Base-by-base conservation (phyloP, 2,329 filamentous ascomycete genomes). In the Verticillium nubilum region DNA sequence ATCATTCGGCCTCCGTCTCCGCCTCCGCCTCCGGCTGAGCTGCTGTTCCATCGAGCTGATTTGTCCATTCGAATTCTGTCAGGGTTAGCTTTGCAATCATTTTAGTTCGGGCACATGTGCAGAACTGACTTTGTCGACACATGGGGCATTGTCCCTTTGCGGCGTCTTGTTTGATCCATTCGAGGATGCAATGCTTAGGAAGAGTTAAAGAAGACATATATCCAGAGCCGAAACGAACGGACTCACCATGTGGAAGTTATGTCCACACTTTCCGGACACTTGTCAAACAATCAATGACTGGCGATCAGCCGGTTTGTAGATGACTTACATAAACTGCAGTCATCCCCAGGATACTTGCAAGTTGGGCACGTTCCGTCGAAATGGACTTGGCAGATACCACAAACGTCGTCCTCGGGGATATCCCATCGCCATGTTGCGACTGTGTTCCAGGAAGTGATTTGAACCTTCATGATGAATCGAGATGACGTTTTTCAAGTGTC, bases 401-500 rank as follows among this genome's bases (percentile, higher is more conserved):
- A 99, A 63, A 98, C 93, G 72, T 99, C 94, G 77, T 97, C 94
- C 68, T 97, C 92, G 26, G 94, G 92, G 69, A 98, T 91, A 73
- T 98, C 91, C 95, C 95, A 99, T 65, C 91, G 88, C 95, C 95
- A 99, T 59, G 92, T 94, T 19, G 95, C 95, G 63, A 99, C 92
- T 4, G 92, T 90, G 69, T 95, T 89, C 92, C 94, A 98, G 72
- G 91, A 86, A 69, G 89, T 91, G 76, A 98, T 95, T 54, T 87
- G 95, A 78, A 98, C 92, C 77, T 97, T 98, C 95, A 99, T 99
- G 42, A 12, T 19, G 42, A 12, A 23, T 23, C 42, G 6, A 23
- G 42, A 19, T 23, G 19, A 12, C 12, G n/a, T 17, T 37, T 31
- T 12, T 23, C n/a, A 7, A 23, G 19, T 23, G 19, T 19, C 42